phyloP scores from a whole-genome alignment of 768 basidiomycete species.

The Lentinula edodes region DNA sequence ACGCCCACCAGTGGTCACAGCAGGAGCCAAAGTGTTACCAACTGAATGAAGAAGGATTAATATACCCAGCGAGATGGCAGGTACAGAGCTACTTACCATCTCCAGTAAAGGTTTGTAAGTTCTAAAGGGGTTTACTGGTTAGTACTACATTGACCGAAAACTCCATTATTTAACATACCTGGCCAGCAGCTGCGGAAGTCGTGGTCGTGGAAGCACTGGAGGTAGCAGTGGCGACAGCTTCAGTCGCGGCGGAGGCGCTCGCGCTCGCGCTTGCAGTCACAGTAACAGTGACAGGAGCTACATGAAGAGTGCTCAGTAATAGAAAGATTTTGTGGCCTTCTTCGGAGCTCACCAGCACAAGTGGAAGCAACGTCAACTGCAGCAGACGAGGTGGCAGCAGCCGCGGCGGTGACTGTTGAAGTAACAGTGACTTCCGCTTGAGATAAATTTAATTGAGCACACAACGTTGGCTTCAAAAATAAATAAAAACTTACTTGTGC shows the following conservation, averaged over 20 bases:
- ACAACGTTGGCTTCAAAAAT: background rate
- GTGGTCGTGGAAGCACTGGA: conserved; percentile 10
- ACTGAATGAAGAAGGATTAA: conserved; percentile 18
- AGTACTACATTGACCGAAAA: no score
- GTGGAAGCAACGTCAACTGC: conserved; percentile 12
- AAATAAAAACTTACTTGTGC: background rate
- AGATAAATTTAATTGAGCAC: background rate
- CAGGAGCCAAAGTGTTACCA: conserved; percentile 37
- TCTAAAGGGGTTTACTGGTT: background rate
- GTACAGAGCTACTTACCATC: conserved; percentile 25
- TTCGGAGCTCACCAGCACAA: background rate
- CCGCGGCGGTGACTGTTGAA: conserved; percentile 5
- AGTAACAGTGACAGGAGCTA: background rate
- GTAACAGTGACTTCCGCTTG: conserved; percentile 6
- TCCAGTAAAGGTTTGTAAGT: conserved; percentile 48
- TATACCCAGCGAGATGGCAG: background rate
- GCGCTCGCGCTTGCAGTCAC: conserved; percentile 19
- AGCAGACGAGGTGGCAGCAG: conserved; percentile 1
- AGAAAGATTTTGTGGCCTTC: background rate
- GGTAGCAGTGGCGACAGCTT: conserved; percentile 11
- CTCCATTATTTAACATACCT: background rate
- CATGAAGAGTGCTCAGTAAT: background rate
- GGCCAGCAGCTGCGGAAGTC: conserved; percentile 10
- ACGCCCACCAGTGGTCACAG: conserved; percentile 37
- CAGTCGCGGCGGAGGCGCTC: conserved; percentile 10